Conservation (phyloP, 768 basidiomycete genomes). For the Pluteus cervinus region DNA sequence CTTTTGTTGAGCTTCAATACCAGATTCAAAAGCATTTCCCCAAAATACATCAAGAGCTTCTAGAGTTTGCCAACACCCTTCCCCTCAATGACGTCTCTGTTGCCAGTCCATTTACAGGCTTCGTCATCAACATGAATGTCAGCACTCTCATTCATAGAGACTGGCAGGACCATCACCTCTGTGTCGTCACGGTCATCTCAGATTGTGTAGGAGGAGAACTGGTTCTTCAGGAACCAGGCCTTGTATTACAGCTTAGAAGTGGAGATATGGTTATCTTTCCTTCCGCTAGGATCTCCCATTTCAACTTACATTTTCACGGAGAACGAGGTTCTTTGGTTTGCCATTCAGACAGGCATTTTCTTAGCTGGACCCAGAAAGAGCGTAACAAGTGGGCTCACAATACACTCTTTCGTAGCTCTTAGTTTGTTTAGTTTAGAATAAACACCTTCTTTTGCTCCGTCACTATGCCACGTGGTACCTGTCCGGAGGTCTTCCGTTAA, state of each 20-base stretch:
- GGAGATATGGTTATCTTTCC: slow-evolving; percentile 19
- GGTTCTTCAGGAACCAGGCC: slow-evolving; percentile 15
- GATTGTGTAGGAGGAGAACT: slow-evolving; percentile 20
- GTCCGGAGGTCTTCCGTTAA: no score
- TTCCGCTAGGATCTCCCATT: slow-evolving; percentile 16
- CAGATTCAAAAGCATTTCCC: not conserved
- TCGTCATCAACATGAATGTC: slow-evolving; percentile 16
- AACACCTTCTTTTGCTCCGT: no score
- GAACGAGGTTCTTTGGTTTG: slow-evolving; percentile 13
- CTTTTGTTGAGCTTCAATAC: not conserved
- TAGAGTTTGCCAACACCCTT: slow-evolving; percentile 1
- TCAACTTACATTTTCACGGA: slow-evolving; percentile 17
- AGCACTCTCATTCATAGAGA: slow-evolving; percentile 16
- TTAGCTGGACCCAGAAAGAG: no score
- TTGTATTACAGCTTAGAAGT: slow-evolving; percentile 11
- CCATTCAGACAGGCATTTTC: slow-evolving; percentile 15
- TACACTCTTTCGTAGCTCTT: no score
- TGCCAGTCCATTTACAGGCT: slow-evolving; percentile 12
- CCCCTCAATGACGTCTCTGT: slow-evolving; percentile 10
- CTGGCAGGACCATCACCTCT: slow-evolving; percentile 13
- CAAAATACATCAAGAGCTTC: not conserved
- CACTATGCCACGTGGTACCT: no score
- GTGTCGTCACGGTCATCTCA: slow-evolving; percentile 16
- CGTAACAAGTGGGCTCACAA: no score
- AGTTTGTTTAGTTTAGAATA: no score